Percentiles rank a stretch among this genome's conserved stretches.
Evolutionary conservation across 148 eudicot species (phyloP).

Genomic region (Camellia granthamiana): DNA sequence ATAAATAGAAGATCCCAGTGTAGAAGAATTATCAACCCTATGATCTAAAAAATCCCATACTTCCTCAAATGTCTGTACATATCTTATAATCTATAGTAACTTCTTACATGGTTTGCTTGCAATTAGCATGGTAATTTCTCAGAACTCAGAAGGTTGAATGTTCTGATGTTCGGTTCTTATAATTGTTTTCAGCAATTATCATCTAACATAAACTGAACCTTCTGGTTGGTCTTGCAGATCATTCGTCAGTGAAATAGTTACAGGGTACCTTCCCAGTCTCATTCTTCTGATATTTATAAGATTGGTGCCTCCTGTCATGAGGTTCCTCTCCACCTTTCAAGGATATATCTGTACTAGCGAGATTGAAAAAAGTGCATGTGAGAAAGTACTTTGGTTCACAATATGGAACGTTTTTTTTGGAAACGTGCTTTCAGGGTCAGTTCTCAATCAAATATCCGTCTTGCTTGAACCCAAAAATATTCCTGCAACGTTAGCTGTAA

Average conservation of each 20-base stretch:
- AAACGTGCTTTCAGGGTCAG: slow-evolving; percentile 72
- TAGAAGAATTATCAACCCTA: background rate
- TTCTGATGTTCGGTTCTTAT: slow-evolving; percentile 6
- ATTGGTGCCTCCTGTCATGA: slow-evolving; percentile 73
- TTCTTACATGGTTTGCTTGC: background rate
- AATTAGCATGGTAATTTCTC: background rate
- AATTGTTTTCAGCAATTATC: background rate
- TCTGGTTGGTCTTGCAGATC: slow-evolving; percentile 42
- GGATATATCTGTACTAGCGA: slow-evolving; percentile 63
- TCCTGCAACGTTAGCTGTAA: slow-evolving; percentile 54
- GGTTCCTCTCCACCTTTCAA: slow-evolving; percentile 65
- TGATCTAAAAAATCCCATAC: background rate
- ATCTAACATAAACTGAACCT: background rate
- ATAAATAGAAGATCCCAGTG: background rate
- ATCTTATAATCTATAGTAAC: background rate
- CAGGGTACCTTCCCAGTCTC: slow-evolving; percentile 84
- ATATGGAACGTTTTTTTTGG: slow-evolving; percentile 81
- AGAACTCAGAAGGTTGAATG: background rate
- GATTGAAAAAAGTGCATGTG: slow-evolving; percentile 72
- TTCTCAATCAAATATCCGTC: slow-evolving; percentile 45
- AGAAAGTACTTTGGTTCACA: slow-evolving; percentile 68
- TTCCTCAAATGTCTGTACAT: background rate
- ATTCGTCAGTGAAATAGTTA: slow-evolving; percentile 48
- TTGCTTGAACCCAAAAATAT: slow-evolving; percentile 58
- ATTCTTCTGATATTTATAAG: slow-evolving; percentile 58